Evolutionary conservation across 352 stramenopile genomes (phyloP).

Genomic region (Aphanomyces invadans): DNA sequence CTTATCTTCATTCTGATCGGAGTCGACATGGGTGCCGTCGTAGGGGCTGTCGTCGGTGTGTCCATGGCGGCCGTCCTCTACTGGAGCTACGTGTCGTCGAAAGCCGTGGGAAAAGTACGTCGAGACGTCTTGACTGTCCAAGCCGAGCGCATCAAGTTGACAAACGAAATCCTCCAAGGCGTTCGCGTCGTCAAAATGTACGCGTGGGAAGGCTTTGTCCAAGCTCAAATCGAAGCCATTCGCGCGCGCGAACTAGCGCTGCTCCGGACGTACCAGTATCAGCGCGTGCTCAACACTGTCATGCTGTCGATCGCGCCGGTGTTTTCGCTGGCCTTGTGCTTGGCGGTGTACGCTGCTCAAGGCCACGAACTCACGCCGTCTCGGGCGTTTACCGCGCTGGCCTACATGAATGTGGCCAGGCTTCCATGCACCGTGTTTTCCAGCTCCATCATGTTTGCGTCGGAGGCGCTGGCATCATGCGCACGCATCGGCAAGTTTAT

Average conservation of each 20-base stretch:
- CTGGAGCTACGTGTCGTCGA: constrained; percentile 27
- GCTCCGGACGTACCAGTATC: constrained; percentile 26
- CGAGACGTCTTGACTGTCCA: constrained; percentile 37
- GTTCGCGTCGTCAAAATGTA: constrained; percentile 89
- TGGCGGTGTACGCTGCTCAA: constrained; percentile 51
- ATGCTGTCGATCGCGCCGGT: neutral
- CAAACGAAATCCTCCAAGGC: constrained; percentile 88
- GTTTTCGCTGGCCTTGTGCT: constrained; percentile 45
- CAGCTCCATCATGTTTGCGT: constrained; percentile 37
- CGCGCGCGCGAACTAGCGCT: constrained; percentile 38
- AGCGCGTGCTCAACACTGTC: neutral
- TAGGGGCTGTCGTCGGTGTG: neutral
- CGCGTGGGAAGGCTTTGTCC: constrained; percentile 61
- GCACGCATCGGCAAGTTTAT: constrained; percentile 38
- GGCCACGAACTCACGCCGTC: constrained; percentile 60
- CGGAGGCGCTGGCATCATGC: constrained; percentile 38
- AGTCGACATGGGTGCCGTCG: constrained; percentile 29
- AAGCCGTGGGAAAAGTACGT: constrained; percentile 33
- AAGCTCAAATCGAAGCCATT: constrained; percentile 41
- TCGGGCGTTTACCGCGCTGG: constrained; percentile 90
- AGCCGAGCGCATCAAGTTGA: constrained; percentile 83
- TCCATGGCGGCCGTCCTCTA: constrained; percentile 2
- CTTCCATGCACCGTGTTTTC: constrained; percentile 48
- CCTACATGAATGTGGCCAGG: constrained; percentile 40
- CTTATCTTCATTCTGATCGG: constrained; percentile 37